These are phyloP conservation scores for Pachyrhizus erosus DNA, from an alignment of 306 rosid species.

Conservation along the genomic window DNA sequence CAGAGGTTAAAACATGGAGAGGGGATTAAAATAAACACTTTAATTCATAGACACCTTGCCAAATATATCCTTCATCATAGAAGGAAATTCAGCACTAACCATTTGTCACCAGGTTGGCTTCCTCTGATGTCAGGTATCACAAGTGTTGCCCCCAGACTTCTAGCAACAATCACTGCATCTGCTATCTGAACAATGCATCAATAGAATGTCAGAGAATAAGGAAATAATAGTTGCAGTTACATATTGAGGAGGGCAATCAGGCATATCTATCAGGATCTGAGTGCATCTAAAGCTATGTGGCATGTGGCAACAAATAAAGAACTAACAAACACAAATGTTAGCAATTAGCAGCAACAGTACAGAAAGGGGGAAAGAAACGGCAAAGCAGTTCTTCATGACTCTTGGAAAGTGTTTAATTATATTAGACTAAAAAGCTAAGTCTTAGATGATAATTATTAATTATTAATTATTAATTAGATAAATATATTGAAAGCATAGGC, in stretches of 20 bases:
- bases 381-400: background rate
- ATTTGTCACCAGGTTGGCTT: conserved; percentile 76
- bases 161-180: conserved; percentile 84
- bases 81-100: conserved; percentile 50
- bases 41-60: background rate
- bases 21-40: background rate
- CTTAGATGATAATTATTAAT: conserved; percentile 15
- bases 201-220: conserved; percentile 29
- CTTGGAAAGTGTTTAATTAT: background rate
- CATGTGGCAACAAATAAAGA: background rate
- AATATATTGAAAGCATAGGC: background rate
- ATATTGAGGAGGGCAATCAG: background rate
- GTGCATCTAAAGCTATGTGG: background rate
- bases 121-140: conserved; percentile 88
- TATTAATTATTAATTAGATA: background rate
- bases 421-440: conserved; percentile 1
- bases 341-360: background rate
- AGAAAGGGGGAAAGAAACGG: background rate
- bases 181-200: conserved; percentile 55
- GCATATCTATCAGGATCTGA: background rate
- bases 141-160: conserved; percentile 80
- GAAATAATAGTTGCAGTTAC: background rate
- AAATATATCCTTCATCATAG: background rate
- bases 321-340: background rate
- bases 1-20: background rate